A percentile compares a stretch with the other conserved stretches of the same genome.
phyloP scores from a whole-genome alignment of 139 green algal species.

The Picochlorum costavermella region DNA sequence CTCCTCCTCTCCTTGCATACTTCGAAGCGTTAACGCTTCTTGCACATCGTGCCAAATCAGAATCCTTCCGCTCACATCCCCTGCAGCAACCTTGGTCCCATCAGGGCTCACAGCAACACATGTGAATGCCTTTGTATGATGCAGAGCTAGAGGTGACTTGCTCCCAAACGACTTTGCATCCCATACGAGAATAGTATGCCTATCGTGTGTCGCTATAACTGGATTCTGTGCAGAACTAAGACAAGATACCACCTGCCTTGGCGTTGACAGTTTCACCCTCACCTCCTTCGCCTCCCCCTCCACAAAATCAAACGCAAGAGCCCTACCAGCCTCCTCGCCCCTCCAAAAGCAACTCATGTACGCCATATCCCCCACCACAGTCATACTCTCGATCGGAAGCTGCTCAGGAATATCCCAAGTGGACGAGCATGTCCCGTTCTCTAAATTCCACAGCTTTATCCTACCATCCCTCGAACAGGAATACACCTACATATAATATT shows the following conservation, averaged over 20 bases:
- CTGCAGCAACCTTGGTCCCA: slow-evolving; percentile 47
- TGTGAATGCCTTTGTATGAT: slow-evolving; percentile 62
- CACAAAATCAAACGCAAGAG: slow-evolving; percentile 1
- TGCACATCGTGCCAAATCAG: slow-evolving; percentile 59
- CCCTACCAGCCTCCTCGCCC: slow-evolving; percentile 2
- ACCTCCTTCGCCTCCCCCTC: not conserved
- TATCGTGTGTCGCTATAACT: slow-evolving; percentile 43
- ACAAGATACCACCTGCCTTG: not conserved
- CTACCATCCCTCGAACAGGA: slow-evolving; percentile 14
- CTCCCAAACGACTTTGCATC: slow-evolving; percentile 7
- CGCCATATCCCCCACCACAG: slow-evolving; percentile 1
- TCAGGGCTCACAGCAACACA: slow-evolving; percentile 15
- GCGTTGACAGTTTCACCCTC: slow-evolving; percentile 6
- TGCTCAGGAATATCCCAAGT: not conserved
- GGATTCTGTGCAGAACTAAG: not conserved
- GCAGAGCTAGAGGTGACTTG: slow-evolving; percentile 40
- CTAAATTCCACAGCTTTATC: slow-evolving; percentile 11
- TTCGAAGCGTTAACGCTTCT: slow-evolving; percentile 13
- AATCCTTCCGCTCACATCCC: slow-evolving; percentile 69
- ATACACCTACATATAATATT: slow-evolving; percentile 12
- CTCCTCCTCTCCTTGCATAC: not conserved
- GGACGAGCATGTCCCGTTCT: not conserved
- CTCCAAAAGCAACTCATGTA: slow-evolving; percentile 10
- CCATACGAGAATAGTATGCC: slow-evolving; percentile 56
- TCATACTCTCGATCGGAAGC: slow-evolving; percentile 15